phyloP scores from a whole-genome alignment of 345 rosid species.

The Eucalyptus decipiens region DNA sequence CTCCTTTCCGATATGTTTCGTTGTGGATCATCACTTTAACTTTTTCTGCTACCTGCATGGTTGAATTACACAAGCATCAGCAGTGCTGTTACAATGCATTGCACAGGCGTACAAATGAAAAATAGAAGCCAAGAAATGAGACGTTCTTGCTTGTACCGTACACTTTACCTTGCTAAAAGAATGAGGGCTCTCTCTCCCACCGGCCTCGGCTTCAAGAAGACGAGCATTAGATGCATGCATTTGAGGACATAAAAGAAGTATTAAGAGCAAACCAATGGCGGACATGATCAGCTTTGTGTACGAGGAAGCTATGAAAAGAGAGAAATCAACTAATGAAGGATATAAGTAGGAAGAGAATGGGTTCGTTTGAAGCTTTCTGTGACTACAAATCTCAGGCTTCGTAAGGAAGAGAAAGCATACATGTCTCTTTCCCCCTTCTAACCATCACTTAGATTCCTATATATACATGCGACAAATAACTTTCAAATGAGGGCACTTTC shows the following conservation, averaged over 20 bases:
- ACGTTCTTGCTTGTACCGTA: neutral
- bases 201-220: neutral
- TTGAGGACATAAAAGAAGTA: conserved; percentile 3
- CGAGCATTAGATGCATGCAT: conserved; percentile 32
- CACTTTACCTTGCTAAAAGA: neutral
- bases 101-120: neutral
- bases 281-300: neutral
- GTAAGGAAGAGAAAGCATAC: neutral
- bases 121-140: neutral
- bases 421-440: neutral
- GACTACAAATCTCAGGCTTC: neutral
- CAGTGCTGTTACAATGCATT: neutral
- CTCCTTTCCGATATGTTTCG: neutral
- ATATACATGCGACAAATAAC: neutral
- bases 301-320: neutral
- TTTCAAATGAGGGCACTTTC: neutral
- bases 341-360: neutral
- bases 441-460: neutral
- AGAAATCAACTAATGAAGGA: neutral
- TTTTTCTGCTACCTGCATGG: neutral
- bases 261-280: neutral
- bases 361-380: neutral
- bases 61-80: neutral
- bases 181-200: neutral
- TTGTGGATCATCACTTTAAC: neutral